Evolutionary conservation across 345 rosid species (phyloP).

Genomic region (Eucalyptus erythrocorys): DNA sequence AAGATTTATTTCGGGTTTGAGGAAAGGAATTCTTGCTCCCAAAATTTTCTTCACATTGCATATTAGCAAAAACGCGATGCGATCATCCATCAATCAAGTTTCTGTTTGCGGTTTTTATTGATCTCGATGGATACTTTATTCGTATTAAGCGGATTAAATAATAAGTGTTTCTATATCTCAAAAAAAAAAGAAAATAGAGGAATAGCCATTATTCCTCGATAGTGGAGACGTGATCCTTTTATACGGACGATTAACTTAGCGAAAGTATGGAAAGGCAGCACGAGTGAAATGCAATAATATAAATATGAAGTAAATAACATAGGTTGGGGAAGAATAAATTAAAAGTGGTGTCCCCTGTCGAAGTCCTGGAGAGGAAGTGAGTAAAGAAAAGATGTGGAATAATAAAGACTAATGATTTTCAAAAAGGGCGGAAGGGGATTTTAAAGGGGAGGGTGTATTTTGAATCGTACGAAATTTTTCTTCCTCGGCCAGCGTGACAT

Average conservation of each 20-base stretch:
- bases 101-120: not conserved
- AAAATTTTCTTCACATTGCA: not conserved
- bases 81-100: not conserved
- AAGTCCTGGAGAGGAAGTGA: not conserved
- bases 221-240: not conserved
- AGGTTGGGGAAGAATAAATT: not conserved
- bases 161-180: not conserved
- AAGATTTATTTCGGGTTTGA: rapidly evolving
- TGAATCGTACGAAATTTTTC: not conserved
- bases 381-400: not conserved
- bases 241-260: not conserved
- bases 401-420: not conserved
- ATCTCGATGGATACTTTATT: not conserved
- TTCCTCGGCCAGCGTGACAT: not conserved
- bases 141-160: rapidly evolving
- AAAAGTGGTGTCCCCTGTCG: too few relatives aligned
- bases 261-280: not conserved
- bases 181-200: too few relatives aligned
- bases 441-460: not conserved
- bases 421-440: not conserved
- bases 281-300: not conserved
- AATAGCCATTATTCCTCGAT: not conserved
- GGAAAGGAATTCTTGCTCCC: not conserved
- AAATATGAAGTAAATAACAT: not conserved
- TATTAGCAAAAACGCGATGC: rapidly evolving